phyloP scores from a whole-genome alignment of 2,329 filamentous ascomycete genomes.

The Hyphodiscus sp. region DNA sequence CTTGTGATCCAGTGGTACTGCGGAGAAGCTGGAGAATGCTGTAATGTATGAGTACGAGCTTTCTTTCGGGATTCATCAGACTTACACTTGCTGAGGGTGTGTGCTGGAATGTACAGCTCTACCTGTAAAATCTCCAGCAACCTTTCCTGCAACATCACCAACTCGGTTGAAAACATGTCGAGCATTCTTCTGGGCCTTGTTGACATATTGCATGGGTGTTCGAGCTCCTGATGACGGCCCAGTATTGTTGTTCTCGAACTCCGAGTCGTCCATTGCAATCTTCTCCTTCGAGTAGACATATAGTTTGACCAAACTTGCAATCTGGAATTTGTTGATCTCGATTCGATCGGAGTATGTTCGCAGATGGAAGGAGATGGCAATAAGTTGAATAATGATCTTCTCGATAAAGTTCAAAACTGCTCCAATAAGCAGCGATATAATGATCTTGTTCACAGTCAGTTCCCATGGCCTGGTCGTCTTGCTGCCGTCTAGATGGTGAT shows the following conservation, averaged over 20 bases:
- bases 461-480: slow-evolving; percentile 61
- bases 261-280: slow-evolving; percentile 66
- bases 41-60: slow-evolving; percentile 10
- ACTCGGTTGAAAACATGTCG: slow-evolving; percentile 71
- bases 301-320: slow-evolving; percentile 59
- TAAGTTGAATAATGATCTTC: slow-evolving; percentile 91
- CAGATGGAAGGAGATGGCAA: slow-evolving; percentile 87
- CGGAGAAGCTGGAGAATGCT: slow-evolving; percentile 66
- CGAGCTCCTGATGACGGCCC: slow-evolving; percentile 39
- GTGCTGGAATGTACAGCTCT: slow-evolving; percentile 59
- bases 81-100: slow-evolving; percentile 70
- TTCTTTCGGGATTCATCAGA: neutral
- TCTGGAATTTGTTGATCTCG: slow-evolving; percentile 86
- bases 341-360: slow-evolving; percentile 88
- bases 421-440: slow-evolving; percentile 77
- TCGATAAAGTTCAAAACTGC: slow-evolving; percentile 76
- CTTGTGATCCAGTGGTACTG: slow-evolving; percentile 68
- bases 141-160: slow-evolving; percentile 75
- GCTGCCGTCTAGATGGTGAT: slow-evolving; percentile 45
- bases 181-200: slow-evolving; percentile 65
- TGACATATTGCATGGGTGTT: slow-evolving; percentile 68
- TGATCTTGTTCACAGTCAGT: slow-evolving; percentile 72
- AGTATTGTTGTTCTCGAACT: slow-evolving; percentile 50
- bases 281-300: slow-evolving; percentile 58
- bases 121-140: slow-evolving; percentile 90